Base-by-base conservation (phyloP, 257 asterid species). In the Ajuga chamaepitys region DNA sequence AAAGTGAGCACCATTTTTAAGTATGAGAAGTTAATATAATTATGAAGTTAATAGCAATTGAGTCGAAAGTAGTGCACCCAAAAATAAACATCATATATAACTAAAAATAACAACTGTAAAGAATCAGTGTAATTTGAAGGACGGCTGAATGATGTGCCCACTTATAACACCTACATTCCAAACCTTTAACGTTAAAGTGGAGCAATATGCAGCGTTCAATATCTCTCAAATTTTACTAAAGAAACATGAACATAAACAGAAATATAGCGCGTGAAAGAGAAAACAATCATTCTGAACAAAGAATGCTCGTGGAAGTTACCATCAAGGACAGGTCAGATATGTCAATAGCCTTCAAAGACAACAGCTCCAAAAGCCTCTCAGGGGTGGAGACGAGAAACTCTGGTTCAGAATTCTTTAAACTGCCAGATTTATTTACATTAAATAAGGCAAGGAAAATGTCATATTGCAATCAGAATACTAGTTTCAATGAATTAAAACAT, bases 341-440 rank as follows among this genome's bases (percentile, higher is more conserved):
- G 75, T 91, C 80, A 11, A 91, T 59, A 46, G 86, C 94, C 57
- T 84, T 78, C 57, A 71, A 20, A 47, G 82, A 58, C 63, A 88
- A 73, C 42, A 91, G 91, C 82, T 83, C 86, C 70, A 81, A 75
- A 68, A 91, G 91, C 62, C 91, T 86, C 58, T 76, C 87, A 0
- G 98, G 89, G 10, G 98, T 91, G 74, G 95, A 81, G 67, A 91
- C 62, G 32, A 91, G 58, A 75, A 88, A 83, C 81, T 91, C 98
- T 0, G 98, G 98, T 54, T 88, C 96, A 58, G 74, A 74, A 48
- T 75, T 84, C 81, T 73, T 83, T 60, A 91, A 77, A 67, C 98
- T 91, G 83, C 63, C 70, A 68, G 26, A 54, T 68, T 67, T 14
- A 59, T 26, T 35, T 38, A 8, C 7, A 59, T 50, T 20, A 52